phyloP scores from a whole-genome alignment of 2,329 filamentous ascomycete genomes.

The Cladophialophora chaetospira region DNA sequence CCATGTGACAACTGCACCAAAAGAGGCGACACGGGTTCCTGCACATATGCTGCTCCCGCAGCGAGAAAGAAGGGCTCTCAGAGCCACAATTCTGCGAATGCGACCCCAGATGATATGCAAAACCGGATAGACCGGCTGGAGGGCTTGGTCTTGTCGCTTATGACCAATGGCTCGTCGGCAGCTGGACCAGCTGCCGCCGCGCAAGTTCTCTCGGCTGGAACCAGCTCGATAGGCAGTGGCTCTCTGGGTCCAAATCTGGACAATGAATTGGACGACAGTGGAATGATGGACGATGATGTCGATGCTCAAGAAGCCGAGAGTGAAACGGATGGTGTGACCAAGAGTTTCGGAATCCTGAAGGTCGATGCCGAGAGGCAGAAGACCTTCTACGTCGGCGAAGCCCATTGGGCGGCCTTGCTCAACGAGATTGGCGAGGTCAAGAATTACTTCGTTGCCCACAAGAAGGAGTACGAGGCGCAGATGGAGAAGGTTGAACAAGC shows the following conservation, averaged over 20 bases:
- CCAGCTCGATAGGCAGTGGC: conserved; percentile 47
- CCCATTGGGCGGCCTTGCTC: conserved; percentile 80
- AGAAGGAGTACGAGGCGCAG: conserved; percentile 84
- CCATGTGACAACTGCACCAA: conserved; percentile 96
- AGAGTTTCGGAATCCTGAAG: conserved; percentile 78
- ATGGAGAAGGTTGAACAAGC: conserved; percentile 72
- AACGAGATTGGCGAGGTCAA: conserved; percentile 90
- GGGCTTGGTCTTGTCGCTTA: conserved; percentile 85
- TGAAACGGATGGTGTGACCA: conserved; percentile 69
- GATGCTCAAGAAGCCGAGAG: conserved; percentile 64
- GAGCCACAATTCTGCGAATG: conserved; percentile 53
- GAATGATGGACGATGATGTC: conserved; percentile 52
- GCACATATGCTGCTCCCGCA: conserved; percentile 76
- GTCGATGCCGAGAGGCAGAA: conserved; percentile 74
- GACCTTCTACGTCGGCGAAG: conserved; percentile 77
- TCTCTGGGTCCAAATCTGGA: conserved; percentile 43
- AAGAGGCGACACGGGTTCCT: conserved; percentile 76
- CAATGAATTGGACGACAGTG: conserved; percentile 36
- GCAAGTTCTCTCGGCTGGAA: conserved; percentile 40
- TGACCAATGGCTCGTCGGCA: conserved; percentile 79
- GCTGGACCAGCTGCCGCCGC: conserved; percentile 62
- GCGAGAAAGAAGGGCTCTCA: conserved; percentile 68
- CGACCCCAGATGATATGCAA: conserved; percentile 92
- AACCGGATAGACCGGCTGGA: conserved; percentile 95
- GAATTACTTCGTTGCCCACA: conserved; percentile 81